Percentiles rank a stretch among this genome's conserved stretches.
Conservation (phyloP, 129 eudicot genomes). For the carrot (Daucus carota) region DH1_v3.0 NC_030383.2:64028001-64028500, state of each 20-base stretch:
- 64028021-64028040: too few relatives aligned
- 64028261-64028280: not conserved
- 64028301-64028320: not conserved
- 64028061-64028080: too few relatives aligned
- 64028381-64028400: conserved; percentile 59
- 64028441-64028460: not conserved
- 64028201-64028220: not conserved
- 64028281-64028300: not conserved
- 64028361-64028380: conserved; percentile 47
- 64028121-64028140: too few relatives aligned
- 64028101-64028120: too few relatives aligned
- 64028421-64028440: conserved; percentile 78
- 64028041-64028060: too few relatives aligned
- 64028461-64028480: not conserved
- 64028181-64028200: not conserved
- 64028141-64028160: too few relatives aligned
- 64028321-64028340: conserved; percentile 90
- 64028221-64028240: not conserved
- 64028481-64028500: too few relatives aligned
- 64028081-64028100: too few relatives aligned
- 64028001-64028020: too few relatives aligned
- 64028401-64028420: conserved; percentile 63
- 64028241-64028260: not conserved
- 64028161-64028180: too few relatives aligned
- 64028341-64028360: conserved; percentile 79